Percentiles rank a stretch among this genome's conserved stretches.
Evolutionary conservation across 2,329 filamentous ascomycete genomes (phyloP).

Genomic region (Ramularia endophylla): DNA sequence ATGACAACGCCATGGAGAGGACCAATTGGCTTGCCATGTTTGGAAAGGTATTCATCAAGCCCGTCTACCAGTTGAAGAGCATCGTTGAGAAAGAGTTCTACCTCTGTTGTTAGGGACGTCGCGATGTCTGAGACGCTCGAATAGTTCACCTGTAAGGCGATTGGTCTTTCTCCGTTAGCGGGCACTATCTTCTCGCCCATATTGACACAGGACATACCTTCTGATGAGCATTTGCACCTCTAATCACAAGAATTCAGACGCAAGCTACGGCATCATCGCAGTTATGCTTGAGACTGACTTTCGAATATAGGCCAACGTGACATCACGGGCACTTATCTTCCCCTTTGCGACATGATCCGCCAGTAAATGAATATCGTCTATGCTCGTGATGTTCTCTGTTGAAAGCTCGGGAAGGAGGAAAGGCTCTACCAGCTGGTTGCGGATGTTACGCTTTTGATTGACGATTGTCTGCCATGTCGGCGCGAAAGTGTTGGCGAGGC

Average conservation of each 20-base stretch:
- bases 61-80: slow-evolving; percentile 45
- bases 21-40: slow-evolving; percentile 35
- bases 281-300: slow-evolving; percentile 6
- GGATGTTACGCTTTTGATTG: slow-evolving; percentile 1
- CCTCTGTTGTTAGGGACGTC: too few relatives aligned
- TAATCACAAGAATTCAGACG: neutral
- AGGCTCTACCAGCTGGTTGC: slow-evolving; percentile 1
- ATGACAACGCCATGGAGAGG: slow-evolving; percentile 36
- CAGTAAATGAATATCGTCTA: slow-evolving; percentile 7
- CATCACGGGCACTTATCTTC: slow-evolving; percentile 8
- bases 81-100: slow-evolving; percentile 50
- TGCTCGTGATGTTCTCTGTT: slow-evolving; percentile 2
- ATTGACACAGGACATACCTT: slow-evolving; percentile 9
- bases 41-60: slow-evolving; percentile 47
- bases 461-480: slow-evolving; percentile 3
- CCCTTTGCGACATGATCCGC: slow-evolving; percentile 5
- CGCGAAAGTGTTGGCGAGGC: too few relatives aligned
- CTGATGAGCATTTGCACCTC: slow-evolving; percentile 14
- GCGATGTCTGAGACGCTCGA: too few relatives aligned
- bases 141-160: slow-evolving; percentile 46
- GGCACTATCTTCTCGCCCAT: neutral
- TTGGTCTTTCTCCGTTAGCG: slow-evolving; percentile 42
- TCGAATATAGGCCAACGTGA: slow-evolving; percentile 12
- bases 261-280: neutral
- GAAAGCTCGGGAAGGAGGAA: neutral